phyloP scores from a whole-genome alignment of 148 eudicot species.

The Cornus kousa region DNA sequence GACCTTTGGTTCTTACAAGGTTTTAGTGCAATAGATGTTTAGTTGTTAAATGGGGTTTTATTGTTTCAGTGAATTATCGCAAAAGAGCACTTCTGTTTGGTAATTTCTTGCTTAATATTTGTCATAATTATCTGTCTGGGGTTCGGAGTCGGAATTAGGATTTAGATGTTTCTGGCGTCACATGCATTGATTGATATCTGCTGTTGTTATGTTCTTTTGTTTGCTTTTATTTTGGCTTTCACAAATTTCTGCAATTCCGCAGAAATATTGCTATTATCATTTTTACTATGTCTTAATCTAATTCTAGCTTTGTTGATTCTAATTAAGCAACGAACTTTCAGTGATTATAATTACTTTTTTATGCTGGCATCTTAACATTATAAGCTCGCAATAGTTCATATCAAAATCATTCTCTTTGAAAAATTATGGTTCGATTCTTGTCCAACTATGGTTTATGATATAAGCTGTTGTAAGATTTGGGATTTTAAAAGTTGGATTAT shows the following conservation, averaged over 20 bases:
- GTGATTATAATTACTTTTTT: not conserved
- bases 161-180: not conserved
- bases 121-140: not conserved
- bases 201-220: not conserved
- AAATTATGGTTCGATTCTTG: not conserved
- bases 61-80: not conserved
- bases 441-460: not conserved
- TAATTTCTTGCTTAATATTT: not conserved
- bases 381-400: not conserved
- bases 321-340: not conserved
- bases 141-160: slow-evolving; percentile 5
- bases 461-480: not conserved
- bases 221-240: not conserved
- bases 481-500: not conserved
- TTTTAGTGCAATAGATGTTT: not conserved
- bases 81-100: not conserved
- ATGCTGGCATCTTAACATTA: not conserved
- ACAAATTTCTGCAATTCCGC: not conserved
- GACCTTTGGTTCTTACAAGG: not conserved
- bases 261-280: not conserved
- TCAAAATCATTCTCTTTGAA: not conserved
- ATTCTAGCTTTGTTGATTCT: slow-evolving; percentile 1
- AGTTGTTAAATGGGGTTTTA: not conserved
- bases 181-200: slow-evolving; percentile 2
- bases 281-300: not conserved